These are phyloP conservation scores for Ormosia emarginata DNA, from an alignment of 306 rosid species.

Conservation along the genomic window DNA sequence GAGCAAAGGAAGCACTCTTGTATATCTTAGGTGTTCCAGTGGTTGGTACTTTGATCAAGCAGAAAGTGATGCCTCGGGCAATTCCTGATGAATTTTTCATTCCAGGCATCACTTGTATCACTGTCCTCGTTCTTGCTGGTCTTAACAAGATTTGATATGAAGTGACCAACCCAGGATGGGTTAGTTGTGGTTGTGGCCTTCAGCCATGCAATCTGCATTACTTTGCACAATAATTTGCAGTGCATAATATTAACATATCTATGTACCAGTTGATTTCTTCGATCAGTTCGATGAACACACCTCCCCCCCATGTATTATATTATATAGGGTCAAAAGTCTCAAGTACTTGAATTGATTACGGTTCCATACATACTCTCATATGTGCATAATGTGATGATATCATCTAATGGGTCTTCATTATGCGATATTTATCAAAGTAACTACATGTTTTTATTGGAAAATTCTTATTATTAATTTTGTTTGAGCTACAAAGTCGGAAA, in stretches of 20 bases:
- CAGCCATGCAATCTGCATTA: not conserved
- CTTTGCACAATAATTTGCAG: not conserved
- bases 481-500: too few relatives aligned
- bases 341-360: not conserved
- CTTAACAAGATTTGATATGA: constrained; percentile 53
- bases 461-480: too few relatives aligned
- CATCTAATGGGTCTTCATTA: too few relatives aligned
- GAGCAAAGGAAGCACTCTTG: constrained; percentile 42
- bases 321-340: not conserved
- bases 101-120: constrained; percentile 57
- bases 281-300: not conserved
- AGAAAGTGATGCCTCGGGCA: constrained; percentile 31
- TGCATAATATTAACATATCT: not conserved
- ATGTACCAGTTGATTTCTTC: not conserved
- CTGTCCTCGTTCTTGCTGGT: constrained; percentile 52
- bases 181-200: not conserved
- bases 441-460: too few relatives aligned
- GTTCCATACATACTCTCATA: not conserved
- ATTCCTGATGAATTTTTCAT: constrained; percentile 46
- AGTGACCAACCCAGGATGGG: not conserved
- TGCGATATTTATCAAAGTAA: too few relatives aligned
- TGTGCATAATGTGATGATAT: too few relatives aligned
- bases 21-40: constrained; percentile 65
- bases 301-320: not conserved
- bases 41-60: constrained; percentile 43